Percentiles rank a stretch among this genome's conserved stretches.
Evolutionary conservation across 164 flowering plant genomes (phyloP).

Genomic region (Vitis amurensis): DNA sequence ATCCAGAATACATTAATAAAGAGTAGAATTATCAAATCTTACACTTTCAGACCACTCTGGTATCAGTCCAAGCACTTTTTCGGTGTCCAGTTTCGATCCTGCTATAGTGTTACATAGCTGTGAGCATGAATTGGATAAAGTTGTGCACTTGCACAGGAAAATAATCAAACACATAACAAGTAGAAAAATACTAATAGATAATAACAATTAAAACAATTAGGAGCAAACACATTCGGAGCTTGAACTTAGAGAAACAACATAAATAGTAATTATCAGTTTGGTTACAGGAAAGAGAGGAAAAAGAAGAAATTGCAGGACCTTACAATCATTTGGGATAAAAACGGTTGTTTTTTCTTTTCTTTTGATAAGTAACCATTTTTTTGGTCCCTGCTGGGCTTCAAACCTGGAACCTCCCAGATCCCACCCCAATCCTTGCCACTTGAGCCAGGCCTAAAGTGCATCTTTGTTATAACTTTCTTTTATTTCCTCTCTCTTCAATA

Average conservation of each 20-base stretch:
- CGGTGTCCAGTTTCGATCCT: conserved; percentile 53
- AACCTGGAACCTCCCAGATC: no score
- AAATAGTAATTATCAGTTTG: no score
- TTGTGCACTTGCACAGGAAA: background rate
- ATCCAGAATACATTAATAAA: background rate
- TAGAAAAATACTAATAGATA: background rate
- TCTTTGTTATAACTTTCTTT: no score
- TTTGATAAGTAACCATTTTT: no score
- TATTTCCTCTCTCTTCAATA: no score
- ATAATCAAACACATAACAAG: background rate
- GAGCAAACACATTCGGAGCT: no score
- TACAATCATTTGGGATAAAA: background rate
- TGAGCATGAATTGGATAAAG: background rate
- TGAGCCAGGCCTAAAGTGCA: no score
- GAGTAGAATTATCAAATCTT: conserved; percentile 25
- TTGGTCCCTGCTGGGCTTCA: no score
- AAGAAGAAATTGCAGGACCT: background rate
- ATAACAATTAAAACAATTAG: no score
- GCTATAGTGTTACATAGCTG: conserved; percentile 6
- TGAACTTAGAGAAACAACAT: no score
- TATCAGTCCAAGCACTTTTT: conserved; percentile 55
- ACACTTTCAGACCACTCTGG: conserved; percentile 78
- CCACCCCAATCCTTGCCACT: no score
- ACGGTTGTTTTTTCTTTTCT: background rate
- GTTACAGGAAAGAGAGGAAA: background rate